phyloP scores from a whole-genome alignment of 345 rosid species.

The Gossypium australe region DNA sequence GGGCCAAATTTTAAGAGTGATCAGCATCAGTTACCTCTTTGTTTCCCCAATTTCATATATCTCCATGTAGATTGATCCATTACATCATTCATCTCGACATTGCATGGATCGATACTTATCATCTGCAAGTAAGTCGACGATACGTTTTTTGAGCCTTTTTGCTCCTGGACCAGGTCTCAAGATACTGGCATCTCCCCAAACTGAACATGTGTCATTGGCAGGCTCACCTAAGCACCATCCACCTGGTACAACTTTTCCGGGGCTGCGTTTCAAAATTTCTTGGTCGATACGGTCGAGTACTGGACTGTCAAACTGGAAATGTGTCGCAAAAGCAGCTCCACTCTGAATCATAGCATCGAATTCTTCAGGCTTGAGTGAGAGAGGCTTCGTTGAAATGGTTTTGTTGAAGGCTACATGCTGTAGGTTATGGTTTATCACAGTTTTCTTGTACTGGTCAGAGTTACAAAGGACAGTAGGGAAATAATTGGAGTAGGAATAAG shows the following conservation, averaged over 20 bases:
- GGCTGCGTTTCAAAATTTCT: conserved; percentile 56
- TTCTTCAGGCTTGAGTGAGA: conserved; percentile 46
- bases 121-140: conserved; percentile 48
- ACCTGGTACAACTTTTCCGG: conserved; percentile 50
- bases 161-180: conserved; percentile 82
- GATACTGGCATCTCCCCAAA: conserved; percentile 87
- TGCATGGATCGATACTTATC: conserved; percentile 50
- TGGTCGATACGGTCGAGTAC: conserved; percentile 69
- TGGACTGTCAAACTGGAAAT: conserved; percentile 40
- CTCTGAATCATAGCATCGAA: conserved; percentile 59
- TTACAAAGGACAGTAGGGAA: conserved; percentile 82
- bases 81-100: conserved; percentile 45
- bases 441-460: conserved; percentile 50
- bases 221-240: conserved; percentile 93
- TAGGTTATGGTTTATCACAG: conserved; percentile 66
- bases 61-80: background rate
- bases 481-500: conserved; percentile 63
- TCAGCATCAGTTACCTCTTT: background rate
- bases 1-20: background rate
- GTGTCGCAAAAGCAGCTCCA: conserved; percentile 85
- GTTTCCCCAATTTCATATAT: background rate
- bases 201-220: conserved; percentile 46
- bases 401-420: conserved; percentile 47
- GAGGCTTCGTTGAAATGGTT: conserved; percentile 33
- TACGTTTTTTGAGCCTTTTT: conserved; percentile 57